A percentile compares a stretch with the other conserved stretches of the same genome.
Conservation (phyloP, 768 basidiomycete genomes). For the Tylopilus vinaceipallidus region DNA sequence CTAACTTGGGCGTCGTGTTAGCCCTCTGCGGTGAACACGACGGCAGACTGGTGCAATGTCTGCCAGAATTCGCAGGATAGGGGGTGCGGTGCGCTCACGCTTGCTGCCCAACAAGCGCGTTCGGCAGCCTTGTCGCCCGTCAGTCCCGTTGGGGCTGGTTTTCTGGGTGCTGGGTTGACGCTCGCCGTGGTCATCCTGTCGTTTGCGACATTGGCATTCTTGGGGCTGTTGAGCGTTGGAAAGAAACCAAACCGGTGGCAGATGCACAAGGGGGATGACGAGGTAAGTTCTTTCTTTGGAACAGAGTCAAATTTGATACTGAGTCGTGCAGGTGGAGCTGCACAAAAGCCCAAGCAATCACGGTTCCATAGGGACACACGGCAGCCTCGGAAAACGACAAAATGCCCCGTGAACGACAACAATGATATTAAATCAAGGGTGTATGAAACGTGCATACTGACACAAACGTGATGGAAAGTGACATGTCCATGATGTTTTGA, state of each 20-base stretch:
- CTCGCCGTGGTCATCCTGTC: constrained; percentile 41
- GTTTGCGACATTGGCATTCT: constrained; percentile 38
- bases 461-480: constrained; percentile 8
- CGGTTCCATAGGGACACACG: background rate
- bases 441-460: constrained; percentile 15
- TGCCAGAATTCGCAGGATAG: constrained; percentile 58
- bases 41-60: constrained; percentile 54
- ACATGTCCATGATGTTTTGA: constrained; percentile 20
- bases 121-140: constrained; percentile 39
- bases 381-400: background rate
- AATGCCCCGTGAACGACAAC: background rate
- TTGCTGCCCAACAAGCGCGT: constrained; percentile 25
- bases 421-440: background rate
- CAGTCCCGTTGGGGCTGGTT: constrained; percentile 61
- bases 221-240: constrained; percentile 37
- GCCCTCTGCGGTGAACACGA: constrained; percentile 51
- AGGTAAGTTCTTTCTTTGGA: constrained; percentile 17
- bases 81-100: constrained; percentile 51
- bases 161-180: constrained; percentile 60
- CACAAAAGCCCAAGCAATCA: constrained; percentile 15
- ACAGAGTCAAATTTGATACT: background rate
- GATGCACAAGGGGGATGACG: constrained; percentile 4
- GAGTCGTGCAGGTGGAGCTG: constrained; percentile 22
- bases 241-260: constrained; percentile 11
- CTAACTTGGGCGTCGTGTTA: constrained; percentile 21